Conservation (phyloP, 2,329 filamentous ascomycete species). For the Alternaria ventricosa region DNA sequence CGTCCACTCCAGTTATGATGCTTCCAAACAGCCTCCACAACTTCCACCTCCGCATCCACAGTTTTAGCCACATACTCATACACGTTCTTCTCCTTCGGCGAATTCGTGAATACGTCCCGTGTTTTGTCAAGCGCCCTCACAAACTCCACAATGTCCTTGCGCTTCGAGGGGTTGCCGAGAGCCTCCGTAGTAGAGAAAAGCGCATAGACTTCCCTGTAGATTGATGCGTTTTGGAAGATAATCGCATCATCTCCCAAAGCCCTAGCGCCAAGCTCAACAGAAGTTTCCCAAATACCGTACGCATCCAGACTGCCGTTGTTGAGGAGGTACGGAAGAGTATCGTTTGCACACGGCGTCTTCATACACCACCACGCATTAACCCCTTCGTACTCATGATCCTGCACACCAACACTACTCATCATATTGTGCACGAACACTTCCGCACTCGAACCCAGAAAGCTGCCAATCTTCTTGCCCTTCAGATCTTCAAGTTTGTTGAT, state of each 20-base stretch:
- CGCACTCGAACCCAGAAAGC: conserved; percentile 21
- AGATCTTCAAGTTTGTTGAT: conserved; percentile 28
- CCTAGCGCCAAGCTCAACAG: conserved; percentile 27
- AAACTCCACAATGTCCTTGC: conserved; percentile 33
- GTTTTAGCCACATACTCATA: conserved; percentile 23
- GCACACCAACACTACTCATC: conserved; percentile 25
- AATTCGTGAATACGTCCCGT: conserved; percentile 21
- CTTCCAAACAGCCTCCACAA: conserved; percentile 32
- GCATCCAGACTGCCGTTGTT: conserved; percentile 24
- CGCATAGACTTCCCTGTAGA: conserved; percentile 35
- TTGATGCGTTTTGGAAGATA: conserved; percentile 27
- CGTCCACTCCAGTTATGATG: conserved; percentile 33
- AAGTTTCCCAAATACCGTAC: conserved; percentile 37
- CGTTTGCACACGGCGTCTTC: conserved; percentile 25
- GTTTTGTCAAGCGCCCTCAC: conserved; percentile 34
- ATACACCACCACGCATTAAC: conserved; percentile 28
- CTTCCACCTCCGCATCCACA: conserved; percentile 21
- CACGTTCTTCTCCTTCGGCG: conserved; percentile 16
- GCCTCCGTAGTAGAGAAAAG: conserved; percentile 34
- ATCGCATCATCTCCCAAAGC: conserved; percentile 25
- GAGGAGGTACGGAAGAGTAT: conserved; percentile 27
- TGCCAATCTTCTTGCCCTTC: conserved; percentile 35
- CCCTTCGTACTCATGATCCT: conserved; percentile 21
- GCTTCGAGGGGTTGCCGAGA: conserved; percentile 21
- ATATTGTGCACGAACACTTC: conserved; percentile 29